Conservation (phyloP, 192 early-diverging fungal genomes). For the Piromyces finnis region DNA sequence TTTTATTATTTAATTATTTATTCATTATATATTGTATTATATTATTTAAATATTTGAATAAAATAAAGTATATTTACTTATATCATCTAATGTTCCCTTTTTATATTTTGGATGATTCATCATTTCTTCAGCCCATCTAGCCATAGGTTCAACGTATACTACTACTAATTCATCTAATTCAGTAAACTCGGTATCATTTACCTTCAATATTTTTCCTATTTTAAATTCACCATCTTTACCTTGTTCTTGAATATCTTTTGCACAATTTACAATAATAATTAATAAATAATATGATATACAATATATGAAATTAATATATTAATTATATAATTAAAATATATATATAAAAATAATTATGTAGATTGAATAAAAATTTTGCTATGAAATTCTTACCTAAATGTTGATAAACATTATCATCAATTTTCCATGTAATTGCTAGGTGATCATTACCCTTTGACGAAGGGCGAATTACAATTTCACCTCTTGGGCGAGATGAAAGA, state of each 20-base stretch:
- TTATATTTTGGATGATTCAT: slow-evolving; percentile 63
- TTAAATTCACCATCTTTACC: slow-evolving; percentile 54
- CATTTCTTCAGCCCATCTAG: slow-evolving; percentile 45
- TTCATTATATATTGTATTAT: too few relatives aligned
- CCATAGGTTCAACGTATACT: slow-evolving; percentile 70
- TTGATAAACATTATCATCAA: slow-evolving; percentile 67
- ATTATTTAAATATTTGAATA: too few relatives aligned
- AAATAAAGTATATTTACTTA: slow-evolving; percentile 45
- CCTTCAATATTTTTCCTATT: slow-evolving; percentile 44
- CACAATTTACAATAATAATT: background rate
- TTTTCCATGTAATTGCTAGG: slow-evolving; percentile 85
- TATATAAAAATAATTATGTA: slow-evolving; percentile 6
- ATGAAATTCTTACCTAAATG: slow-evolving; percentile 54
- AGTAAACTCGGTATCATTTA: slow-evolving; percentile 51
- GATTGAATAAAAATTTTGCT: too few relatives aligned
- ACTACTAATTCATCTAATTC: slow-evolving; percentile 87
- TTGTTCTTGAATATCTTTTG: slow-evolving; percentile 43
- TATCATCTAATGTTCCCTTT: slow-evolving; percentile 25
- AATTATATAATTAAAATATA: slow-evolving; percentile 7
- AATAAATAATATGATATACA: background rate
- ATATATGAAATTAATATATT: too few relatives aligned
- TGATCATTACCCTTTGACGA: slow-evolving; percentile 78
- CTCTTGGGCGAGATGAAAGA: slow-evolving; percentile 37
- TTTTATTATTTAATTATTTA: too few relatives aligned
- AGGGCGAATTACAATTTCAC: slow-evolving; percentile 72